A percentile compares a stretch with the other conserved stretches of the same genome.
phyloP scores from a whole-genome alignment of 2,329 filamentous ascomycete species.

The Penicillium sp. region DNA sequence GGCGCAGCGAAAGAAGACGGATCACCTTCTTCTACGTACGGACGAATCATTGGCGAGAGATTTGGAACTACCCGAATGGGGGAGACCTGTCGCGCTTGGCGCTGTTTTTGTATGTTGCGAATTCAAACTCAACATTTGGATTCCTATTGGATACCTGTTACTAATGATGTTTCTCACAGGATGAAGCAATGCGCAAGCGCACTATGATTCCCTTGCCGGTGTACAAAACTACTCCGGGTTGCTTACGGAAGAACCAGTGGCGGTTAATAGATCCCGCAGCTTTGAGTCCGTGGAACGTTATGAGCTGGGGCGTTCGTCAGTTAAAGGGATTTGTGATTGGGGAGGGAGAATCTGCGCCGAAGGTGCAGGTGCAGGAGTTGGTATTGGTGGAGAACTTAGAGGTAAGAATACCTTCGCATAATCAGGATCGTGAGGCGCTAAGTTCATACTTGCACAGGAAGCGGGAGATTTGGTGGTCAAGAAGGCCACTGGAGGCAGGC shows the following conservation, averaged over 20 bases:
- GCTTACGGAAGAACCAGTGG: constrained; percentile 72
- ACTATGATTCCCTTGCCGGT: constrained; percentile 70
- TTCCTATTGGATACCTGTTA: not conserved
- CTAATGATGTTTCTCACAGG: constrained; percentile 30
- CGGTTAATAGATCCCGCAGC: constrained; percentile 43
- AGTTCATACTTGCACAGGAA: constrained; percentile 34
- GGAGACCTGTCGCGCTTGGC: constrained; percentile 76
- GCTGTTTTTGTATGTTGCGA: constrained; percentile 62
- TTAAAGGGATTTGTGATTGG: constrained; percentile 60
- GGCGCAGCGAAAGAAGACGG: constrained; percentile 32
- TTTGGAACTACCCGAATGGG: constrained; percentile 75
- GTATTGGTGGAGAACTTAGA: constrained; percentile 60
- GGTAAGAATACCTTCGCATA: constrained; percentile 32
- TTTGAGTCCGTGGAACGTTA: constrained; percentile 66
- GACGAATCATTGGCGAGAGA: constrained; percentile 67
- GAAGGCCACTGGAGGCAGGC: constrained; percentile 43
- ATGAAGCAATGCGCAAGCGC: constrained; percentile 69
- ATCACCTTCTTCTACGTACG: constrained; percentile 54
- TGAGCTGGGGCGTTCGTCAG: constrained; percentile 74
- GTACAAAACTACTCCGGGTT: constrained; percentile 67
- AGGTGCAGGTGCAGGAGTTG: constrained; percentile 43
- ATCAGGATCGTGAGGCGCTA: not conserved
- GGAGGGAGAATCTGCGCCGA: constrained; percentile 32
- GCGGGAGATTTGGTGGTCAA: constrained; percentile 58
- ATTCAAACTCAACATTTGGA: not conserved